These are phyloP conservation scores for Fraxinus paxiana DNA, from an alignment of 305 asterid species.

Conservation along the genomic window DNA sequence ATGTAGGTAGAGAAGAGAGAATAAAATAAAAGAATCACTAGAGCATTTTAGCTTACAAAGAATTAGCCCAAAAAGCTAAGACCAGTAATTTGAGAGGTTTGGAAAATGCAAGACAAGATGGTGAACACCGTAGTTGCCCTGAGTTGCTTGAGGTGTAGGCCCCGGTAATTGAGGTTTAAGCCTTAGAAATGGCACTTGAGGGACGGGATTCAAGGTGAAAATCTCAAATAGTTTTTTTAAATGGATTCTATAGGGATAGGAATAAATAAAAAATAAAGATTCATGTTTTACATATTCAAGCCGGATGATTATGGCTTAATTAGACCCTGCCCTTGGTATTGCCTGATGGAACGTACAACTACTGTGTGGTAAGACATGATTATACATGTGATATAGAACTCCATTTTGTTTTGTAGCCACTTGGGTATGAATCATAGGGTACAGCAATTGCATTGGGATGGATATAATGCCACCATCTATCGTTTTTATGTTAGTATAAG, in stretches of 20 bases:
- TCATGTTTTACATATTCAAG: background rate
- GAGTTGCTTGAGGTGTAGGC: background rate
- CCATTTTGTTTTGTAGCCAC: background rate
- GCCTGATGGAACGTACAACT: background rate
- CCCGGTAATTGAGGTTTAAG: background rate
- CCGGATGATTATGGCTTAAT: background rate
- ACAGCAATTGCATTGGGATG: background rate
- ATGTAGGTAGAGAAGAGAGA: background rate
- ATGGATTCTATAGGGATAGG: background rate
- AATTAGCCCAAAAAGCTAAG: background rate
- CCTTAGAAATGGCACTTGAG: background rate
- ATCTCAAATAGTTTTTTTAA: background rate
- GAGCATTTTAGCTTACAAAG: background rate
- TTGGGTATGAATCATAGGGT: background rate
- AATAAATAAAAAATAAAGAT: background rate
- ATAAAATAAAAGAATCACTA: background rate
- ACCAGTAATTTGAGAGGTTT: background rate
- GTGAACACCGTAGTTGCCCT: background rate
- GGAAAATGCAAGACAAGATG: background rate
- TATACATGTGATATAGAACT: background rate
- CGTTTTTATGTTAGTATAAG: background rate
- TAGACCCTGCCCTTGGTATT: background rate
- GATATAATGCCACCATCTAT: background rate
- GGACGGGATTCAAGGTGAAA: background rate
- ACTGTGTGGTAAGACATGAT: background rate